Percentiles rank a stretch among this genome's conserved stretches.
Conservation (phyloP, 208 protist genomes). For the Porcisia deanei region DNA sequence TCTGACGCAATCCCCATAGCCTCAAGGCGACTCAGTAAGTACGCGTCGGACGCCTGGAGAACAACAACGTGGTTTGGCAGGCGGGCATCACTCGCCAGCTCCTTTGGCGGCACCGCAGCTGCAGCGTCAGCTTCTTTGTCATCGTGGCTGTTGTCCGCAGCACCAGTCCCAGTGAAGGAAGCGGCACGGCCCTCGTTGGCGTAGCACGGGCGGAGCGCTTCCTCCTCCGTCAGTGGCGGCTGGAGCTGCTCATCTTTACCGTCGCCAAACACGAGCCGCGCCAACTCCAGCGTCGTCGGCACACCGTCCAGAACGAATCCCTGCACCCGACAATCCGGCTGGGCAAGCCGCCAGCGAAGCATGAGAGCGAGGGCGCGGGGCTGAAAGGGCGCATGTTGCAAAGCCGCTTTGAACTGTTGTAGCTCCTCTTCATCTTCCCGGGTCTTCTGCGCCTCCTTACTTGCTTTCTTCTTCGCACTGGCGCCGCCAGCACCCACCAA, state of each 20-base stretch:
- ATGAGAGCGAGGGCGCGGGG: conserved; percentile 85
- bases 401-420: conserved; percentile 52
- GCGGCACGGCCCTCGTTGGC: conserved; percentile 5
- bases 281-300: conserved; percentile 83
- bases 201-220: conserved; percentile 52
- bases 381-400: conserved; percentile 75
- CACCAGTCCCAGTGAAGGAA: background rate
- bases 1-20: conserved; percentile 30
- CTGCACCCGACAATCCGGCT: conserved; percentile 86
- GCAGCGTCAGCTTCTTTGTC: conserved; percentile 14
- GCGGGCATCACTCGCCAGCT: conserved; percentile 51
- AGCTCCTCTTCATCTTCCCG: conserved; percentile 75
- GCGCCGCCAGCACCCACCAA: conserved; percentile 21
- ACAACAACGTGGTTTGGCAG: conserved; percentile 83
- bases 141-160: conserved; percentile 3
- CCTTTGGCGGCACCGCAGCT: conserved; percentile 27
- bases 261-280: conserved; percentile 78
- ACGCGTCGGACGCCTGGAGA: conserved; percentile 75
- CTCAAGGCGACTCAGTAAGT: conserved; percentile 70
- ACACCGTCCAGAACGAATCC: conserved; percentile 94
- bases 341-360: conserved; percentile 85
- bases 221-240: conserved; percentile 75
- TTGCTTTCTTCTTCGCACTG: conserved; percentile 37
- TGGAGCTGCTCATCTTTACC: conserved; percentile 33
- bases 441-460: conserved; percentile 55